These are phyloP conservation scores for Epichloe bromicola DNA, from an alignment of 2,329 filamentous ascomycete species.

Conservation along the genomic window DNA sequence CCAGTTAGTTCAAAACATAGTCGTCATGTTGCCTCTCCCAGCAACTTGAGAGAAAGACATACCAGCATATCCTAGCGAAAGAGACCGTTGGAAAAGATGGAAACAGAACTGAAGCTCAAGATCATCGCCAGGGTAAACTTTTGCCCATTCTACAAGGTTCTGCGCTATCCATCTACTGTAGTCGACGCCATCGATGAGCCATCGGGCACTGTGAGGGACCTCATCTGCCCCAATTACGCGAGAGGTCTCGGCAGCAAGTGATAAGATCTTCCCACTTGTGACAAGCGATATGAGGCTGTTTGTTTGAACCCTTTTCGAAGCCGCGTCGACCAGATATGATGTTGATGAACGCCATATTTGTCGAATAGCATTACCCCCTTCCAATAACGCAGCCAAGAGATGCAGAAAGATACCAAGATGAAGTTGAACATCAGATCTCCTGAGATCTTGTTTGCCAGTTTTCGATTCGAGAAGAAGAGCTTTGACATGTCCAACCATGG, in stretches of 20 bases:
- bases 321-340: constrained; percentile 9
- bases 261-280: constrained; percentile 35
- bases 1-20: constrained; percentile 8
- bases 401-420: constrained; percentile 32
- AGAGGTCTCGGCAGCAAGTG: constrained; percentile 42
- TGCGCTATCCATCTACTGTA: constrained; percentile 62
- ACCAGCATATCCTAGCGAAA: constrained; percentile 65
- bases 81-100: constrained; percentile 41
- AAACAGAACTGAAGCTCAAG: constrained; percentile 29
- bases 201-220: constrained; percentile 22
- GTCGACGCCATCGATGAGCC: constrained; percentile 50
- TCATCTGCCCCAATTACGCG: constrained; percentile 28
- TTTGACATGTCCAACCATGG: constrained; percentile 57
- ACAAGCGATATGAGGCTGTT: constrained; percentile 30
- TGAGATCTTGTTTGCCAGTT: constrained; percentile 21
- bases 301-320: constrained; percentile 18
- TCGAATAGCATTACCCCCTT: constrained; percentile 21
- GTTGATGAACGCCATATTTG: constrained; percentile 26
- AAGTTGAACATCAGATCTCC: constrained; percentile 28
- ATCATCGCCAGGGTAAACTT: constrained; percentile 15
- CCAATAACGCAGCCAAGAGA: constrained; percentile 29
- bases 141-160: constrained; percentile 41
- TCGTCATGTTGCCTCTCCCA: background rate
- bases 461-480: constrained; percentile 42
- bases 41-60: constrained; percentile 12